Evolutionary conservation across 2,329 filamentous ascomycete species (phyloP).

Genomic region (Trichoderma sp.): DNA sequence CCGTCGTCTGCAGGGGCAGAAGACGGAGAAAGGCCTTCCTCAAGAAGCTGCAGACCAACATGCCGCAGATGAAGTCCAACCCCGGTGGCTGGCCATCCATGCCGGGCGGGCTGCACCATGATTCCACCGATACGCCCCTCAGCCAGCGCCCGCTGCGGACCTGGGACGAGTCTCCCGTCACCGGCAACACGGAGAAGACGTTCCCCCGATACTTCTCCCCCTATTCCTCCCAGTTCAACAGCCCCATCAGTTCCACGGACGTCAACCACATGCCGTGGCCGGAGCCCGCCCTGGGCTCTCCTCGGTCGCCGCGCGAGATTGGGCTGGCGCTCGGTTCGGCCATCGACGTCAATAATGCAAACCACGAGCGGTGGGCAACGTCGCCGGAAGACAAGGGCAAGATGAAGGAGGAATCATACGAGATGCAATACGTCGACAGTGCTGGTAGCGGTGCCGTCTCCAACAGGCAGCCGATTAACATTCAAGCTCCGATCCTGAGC

Average conservation of each 20-base stretch:
- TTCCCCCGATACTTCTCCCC: slow-evolving; percentile 59
- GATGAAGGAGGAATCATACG: slow-evolving; percentile 46
- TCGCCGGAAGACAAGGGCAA: slow-evolving; percentile 48
- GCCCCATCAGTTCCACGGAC: slow-evolving; percentile 54
- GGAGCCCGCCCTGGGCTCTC: slow-evolving; percentile 26
- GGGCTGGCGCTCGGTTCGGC: slow-evolving; percentile 31
- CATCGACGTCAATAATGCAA: slow-evolving; percentile 1
- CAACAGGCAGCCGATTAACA: slow-evolving; percentile 31
- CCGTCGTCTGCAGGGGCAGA: slow-evolving; percentile 59
- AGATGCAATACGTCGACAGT: slow-evolving; percentile 39
- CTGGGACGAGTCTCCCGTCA: slow-evolving; percentile 53
- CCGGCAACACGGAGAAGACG: slow-evolving; percentile 44
- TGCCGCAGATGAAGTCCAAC: slow-evolving; percentile 30
- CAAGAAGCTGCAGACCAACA: slow-evolving; percentile 49
- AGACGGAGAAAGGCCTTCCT: slow-evolving; percentile 57
- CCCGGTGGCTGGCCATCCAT: slow-evolving; percentile 48
- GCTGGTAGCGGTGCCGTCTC: slow-evolving; percentile 15
- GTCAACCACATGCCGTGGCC: slow-evolving; percentile 45
- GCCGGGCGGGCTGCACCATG: slow-evolving; percentile 31
- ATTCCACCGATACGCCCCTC: slow-evolving; percentile 37
- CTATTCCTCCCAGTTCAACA: slow-evolving; percentile 62
- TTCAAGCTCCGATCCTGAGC: slow-evolving; percentile 47
- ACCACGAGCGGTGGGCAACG: slow-evolving; percentile 30
- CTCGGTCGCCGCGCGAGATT: slow-evolving; percentile 29
- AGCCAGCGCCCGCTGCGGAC: slow-evolving; percentile 35